phyloP scores from a whole-genome alignment of 257 asterid species.

The Voacanga thouarsii region DNA sequence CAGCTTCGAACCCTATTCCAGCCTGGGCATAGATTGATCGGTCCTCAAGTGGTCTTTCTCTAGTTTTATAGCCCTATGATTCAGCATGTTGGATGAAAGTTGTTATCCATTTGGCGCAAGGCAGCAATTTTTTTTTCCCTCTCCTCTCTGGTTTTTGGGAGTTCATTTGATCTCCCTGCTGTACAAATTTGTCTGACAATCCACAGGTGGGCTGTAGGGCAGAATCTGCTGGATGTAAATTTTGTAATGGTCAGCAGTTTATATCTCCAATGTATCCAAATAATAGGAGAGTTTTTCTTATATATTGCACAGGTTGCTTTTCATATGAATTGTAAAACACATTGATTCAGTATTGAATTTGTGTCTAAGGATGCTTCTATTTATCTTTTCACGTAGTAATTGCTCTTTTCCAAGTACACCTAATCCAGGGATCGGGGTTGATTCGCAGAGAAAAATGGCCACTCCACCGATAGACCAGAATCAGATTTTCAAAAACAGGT shows the following conservation, averaged over 20 bases:
- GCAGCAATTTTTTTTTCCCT: background rate
- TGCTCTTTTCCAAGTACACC: no score
- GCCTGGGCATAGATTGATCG: slow-evolving; percentile 77
- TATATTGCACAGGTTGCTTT: background rate
- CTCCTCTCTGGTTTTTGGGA: background rate
- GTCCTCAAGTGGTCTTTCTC: background rate
- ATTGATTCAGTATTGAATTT: background rate
- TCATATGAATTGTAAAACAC: background rate
- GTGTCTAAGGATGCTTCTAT: background rate
- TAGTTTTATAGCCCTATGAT: no score
- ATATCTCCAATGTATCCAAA: background rate
- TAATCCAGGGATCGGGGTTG: background rate
- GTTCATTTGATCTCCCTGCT: no score
- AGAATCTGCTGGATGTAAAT: slow-evolving; percentile 9
- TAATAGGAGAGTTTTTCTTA: background rate
- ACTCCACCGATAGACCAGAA: no score
- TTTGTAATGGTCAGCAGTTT: background rate
- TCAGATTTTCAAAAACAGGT: background rate
- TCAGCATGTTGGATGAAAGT: background rate
- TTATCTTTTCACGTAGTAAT: no score
- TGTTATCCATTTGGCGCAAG: background rate
- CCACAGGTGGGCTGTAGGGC: background rate
- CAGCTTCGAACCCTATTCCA: slow-evolving; percentile 72
- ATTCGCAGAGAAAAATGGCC: background rate
- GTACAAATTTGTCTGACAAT: background rate